Percentiles rank a stretch among this genome's conserved stretches.
Conservation (phyloP, 495 filamentous ascomycete genomes). For the Hypoxylon fragiforme region DNA sequence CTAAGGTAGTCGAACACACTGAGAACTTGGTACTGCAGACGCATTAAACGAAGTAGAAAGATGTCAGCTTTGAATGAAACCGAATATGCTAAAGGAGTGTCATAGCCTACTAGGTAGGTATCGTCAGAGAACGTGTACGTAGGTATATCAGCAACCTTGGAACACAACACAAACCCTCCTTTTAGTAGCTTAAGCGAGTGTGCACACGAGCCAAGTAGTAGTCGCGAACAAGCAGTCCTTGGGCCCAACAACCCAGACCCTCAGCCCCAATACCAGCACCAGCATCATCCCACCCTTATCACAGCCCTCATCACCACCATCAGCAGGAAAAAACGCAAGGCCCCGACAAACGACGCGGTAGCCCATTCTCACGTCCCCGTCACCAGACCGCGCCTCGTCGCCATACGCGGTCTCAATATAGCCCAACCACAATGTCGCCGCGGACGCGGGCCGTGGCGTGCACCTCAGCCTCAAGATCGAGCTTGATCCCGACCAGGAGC, state of each 20-base stretch:
- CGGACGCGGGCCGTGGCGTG: slow-evolving; percentile 32
- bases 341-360: slow-evolving; percentile 10
- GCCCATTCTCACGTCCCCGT: slow-evolving; percentile 16
- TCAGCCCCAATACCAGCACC: slow-evolving; percentile 6
- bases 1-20: too few species aligned
- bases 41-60: too few species aligned
- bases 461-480: slow-evolving; percentile 35
- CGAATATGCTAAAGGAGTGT: too few species aligned
- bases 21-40: too few species aligned
- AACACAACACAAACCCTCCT: background rate
- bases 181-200: slow-evolving; percentile 12
- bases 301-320: slow-evolving; percentile 9
- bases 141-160: too few species aligned
- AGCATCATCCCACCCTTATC: slow-evolving; percentile 5
- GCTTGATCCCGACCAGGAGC: slow-evolving; percentile 50
- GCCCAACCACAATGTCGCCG: slow-evolving; percentile 33
- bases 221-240: slow-evolving; percentile 15
- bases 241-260: slow-evolving; percentile 12
- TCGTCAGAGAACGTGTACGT: too few species aligned
- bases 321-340: slow-evolving; percentile 1
- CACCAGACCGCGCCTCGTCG: slow-evolving; percentile 6
- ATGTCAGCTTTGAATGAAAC: too few species aligned
- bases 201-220: slow-evolving; percentile 20
- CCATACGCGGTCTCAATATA: slow-evolving; percentile 19
- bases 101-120: too few species aligned